Evolutionary conservation across 768 basidiomycete genomes (phyloP), one percentile per base, ranked within the genome.

Genomic region (Naganishia friedmannii): DNA sequence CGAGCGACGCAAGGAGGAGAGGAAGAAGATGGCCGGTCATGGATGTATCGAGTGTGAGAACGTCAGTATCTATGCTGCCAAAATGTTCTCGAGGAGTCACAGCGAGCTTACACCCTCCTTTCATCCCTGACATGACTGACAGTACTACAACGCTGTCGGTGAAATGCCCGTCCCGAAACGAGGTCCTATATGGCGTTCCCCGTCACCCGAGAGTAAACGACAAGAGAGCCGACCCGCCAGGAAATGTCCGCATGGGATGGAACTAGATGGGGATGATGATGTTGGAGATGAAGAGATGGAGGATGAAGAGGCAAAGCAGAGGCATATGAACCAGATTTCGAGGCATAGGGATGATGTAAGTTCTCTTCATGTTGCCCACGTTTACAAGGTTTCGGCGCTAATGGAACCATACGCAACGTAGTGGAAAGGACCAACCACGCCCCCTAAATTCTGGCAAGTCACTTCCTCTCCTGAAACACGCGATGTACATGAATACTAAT

Each of bases 261-360:
- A 63, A 46, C 26, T 63, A n/a, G 42, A 29, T 23, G 60, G 19
- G 2, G 39, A 63, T 15, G n/a, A 0, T 39, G 57, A 39, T 23
- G 34, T 1, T 37, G 57, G 34, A n/a, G 32, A 65, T 46, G 28
- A 51, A 4, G 65, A 66, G 23, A 19, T n/a, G 10, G 34, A 51
- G 28, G 48, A 19, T 23, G 46, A 28, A n/a, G 65, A 66, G n/a
- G 48, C n/a, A 51, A 66, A 53, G 48, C 65, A 66, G 34, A 31
- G 39, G 28, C 48, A 23, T 9, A 66, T 51, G 65, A 66, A 66
- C 42, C 37, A 34, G 21, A 54, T 66, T n/a, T 66, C 65, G 6
- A 66, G 65, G 23, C 65, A 66, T 28, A 66, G 53, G 53, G 65
- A 66, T 31, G 65, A 53, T 12, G 65, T 66, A 48, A 66, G 65